Evolutionary conservation across 176 grass and related monocot species (phyloP).

Genomic region (barley (Hordeum vulgare)): MorexV3_pseudomolecules_assembly NC_058524.1:612857080-612857579

Average conservation of each 20-base stretch:
- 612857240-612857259: slow-evolving; percentile 77
- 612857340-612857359: neutral
- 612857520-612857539: neutral
- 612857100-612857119: neutral
- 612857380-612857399: neutral
- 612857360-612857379: neutral
- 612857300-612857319: neutral
- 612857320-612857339: neutral
- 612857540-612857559: neutral
- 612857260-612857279: neutral
- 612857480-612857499: neutral
- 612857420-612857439: neutral
- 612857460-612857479: neutral
- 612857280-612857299: neutral
- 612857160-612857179: slow-evolving; percentile 18
- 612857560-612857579: neutral
- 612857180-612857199: slow-evolving; percentile 62
- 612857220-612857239: slow-evolving; percentile 52
- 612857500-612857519: neutral
- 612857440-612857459: neutral
- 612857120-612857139: neutral
- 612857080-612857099: neutral
- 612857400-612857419: neutral
- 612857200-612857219: slow-evolving; percentile 52
- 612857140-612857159: neutral